phyloP scores from a whole-genome alignment of 2,329 filamentous ascomycete species.

The Colletotrichum acutatum region DNA sequence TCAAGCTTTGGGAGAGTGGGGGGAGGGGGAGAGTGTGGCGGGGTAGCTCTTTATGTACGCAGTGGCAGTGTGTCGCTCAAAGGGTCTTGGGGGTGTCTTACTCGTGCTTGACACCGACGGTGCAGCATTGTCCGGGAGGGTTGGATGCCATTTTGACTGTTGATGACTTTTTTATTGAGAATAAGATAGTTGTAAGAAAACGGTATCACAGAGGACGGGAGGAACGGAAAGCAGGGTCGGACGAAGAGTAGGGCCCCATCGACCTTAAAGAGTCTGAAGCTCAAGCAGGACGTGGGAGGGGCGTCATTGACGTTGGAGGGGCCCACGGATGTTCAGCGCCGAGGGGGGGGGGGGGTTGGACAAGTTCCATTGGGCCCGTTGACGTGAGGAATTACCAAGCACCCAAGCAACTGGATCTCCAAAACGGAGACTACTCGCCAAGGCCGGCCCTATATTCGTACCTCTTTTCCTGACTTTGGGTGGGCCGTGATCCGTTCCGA shows the following conservation, averaged over 20 bases:
- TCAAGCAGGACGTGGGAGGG: conserved; percentile 8
- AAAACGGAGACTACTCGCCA: background rate
- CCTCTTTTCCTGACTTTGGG: background rate
- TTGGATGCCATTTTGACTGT: conserved; percentile 62
- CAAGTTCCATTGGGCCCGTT: conserved; percentile 4
- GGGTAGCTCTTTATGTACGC: background rate
- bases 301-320: background rate
- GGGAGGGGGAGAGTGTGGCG: conserved; percentile 15
- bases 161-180: too few relatives aligned
- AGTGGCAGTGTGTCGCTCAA: too few relatives aligned
- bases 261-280: conserved; percentile 20
- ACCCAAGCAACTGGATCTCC: conserved; percentile 9
- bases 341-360: background rate
- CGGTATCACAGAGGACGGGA: background rate
- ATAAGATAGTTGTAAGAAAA: too few relatives aligned
- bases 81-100: conserved; percentile 44
- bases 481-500: conserved; percentile 23
- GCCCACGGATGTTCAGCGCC: conserved; percentile 1
- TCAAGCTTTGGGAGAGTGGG: conserved; percentile 21
- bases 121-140: conserved; percentile 63
- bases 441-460: background rate
- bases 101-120: conserved; percentile 63
- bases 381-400: conserved; percentile 33
- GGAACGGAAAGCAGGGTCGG: background rate
- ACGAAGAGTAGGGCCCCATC: background rate